phyloP scores from a whole-genome alignment of 2,329 filamentous ascomycete species.

The Ilyonectria destructans region DNA sequence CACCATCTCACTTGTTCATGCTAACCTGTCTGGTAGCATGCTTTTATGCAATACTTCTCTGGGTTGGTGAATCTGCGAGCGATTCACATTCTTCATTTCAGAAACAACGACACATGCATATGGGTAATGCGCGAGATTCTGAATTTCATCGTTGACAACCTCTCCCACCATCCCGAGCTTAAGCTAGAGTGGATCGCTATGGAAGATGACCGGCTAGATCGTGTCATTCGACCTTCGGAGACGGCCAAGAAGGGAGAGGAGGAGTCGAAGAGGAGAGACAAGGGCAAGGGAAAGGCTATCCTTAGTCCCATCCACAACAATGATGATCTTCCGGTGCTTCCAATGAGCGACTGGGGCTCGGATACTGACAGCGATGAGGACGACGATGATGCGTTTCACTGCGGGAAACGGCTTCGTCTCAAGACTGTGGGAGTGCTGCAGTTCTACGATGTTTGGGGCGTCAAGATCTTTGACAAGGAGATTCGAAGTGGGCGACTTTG shows the following conservation, averaged over 20 bases:
- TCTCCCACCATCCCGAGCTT: constrained; percentile 69
- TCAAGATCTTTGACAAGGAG: constrained; percentile 74
- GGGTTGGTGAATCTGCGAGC: constrained; percentile 67
- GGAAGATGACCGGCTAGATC: constrained; percentile 66
- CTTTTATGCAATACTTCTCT: constrained; percentile 69
- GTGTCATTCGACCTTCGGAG: constrained; percentile 62
- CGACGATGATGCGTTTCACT: constrained; percentile 51
- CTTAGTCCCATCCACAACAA: constrained; percentile 35
- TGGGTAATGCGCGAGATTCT: constrained; percentile 72
- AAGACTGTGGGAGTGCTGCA: constrained; percentile 57
- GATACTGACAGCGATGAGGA: constrained; percentile 56
- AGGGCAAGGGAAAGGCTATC: constrained; percentile 55
- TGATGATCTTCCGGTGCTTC: constrained; percentile 49
- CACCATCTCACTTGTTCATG: background rate
- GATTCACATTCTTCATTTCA: constrained; percentile 70
- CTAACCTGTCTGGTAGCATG: constrained; percentile 62
- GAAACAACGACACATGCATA: constrained; percentile 70
- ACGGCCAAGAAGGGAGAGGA: constrained; percentile 48
- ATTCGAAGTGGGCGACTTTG: constrained; percentile 58
- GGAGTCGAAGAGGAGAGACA: constrained; percentile 51
- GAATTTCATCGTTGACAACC: constrained; percentile 72
- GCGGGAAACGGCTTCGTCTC: constrained; percentile 54
- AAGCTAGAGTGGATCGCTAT: constrained; percentile 74
- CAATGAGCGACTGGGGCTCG: constrained; percentile 49
- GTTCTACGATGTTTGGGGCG: constrained; percentile 61